Evolutionary conservation across 225 moss, liverwort and hornwort genomes (phyloP).

Genomic region (Pseudisothecium myosuroides): DNA sequence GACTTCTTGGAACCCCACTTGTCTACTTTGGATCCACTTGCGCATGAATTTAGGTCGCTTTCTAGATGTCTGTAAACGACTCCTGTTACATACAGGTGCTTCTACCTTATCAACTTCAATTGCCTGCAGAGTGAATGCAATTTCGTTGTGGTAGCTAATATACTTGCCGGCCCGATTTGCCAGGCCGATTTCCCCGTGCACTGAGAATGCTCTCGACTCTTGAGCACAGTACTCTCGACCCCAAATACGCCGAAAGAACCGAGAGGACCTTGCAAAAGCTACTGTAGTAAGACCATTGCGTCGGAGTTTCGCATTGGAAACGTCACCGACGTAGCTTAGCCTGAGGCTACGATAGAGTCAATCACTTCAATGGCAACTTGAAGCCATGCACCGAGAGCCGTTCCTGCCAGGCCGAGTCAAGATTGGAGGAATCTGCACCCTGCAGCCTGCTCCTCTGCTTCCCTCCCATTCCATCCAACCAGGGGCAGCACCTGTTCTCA

Average conservation of each 20-base stretch:
- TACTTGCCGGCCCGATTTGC: not conserved
- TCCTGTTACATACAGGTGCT: too few relatives aligned
- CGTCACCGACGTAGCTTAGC: not conserved
- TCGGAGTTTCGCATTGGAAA: not conserved
- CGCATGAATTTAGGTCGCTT: too few relatives aligned
- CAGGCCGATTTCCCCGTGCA: fast-evolving
- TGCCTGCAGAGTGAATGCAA: too few relatives aligned
- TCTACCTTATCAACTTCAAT: too few relatives aligned
- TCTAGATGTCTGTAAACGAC: too few relatives aligned
- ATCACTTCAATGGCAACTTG: not conserved
- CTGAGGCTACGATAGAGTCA: not conserved
- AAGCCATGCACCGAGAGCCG: not conserved
- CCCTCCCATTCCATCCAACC: not conserved
- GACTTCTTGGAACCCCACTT: too few relatives aligned
- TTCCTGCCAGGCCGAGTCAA: not conserved
- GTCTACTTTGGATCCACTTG: too few relatives aligned
- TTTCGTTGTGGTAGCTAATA: too few relatives aligned
- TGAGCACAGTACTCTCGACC: too few relatives aligned
- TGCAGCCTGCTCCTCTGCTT: not conserved
- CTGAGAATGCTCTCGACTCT: not conserved
- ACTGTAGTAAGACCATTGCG: not conserved
- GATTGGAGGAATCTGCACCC: not conserved
- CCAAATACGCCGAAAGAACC: not conserved
- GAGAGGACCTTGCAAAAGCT: not conserved
- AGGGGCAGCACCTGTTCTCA: not conserved